phyloP scores from a whole-genome alignment of 2,329 filamentous ascomycete species.

The Ciborinia camelliae region DNA sequence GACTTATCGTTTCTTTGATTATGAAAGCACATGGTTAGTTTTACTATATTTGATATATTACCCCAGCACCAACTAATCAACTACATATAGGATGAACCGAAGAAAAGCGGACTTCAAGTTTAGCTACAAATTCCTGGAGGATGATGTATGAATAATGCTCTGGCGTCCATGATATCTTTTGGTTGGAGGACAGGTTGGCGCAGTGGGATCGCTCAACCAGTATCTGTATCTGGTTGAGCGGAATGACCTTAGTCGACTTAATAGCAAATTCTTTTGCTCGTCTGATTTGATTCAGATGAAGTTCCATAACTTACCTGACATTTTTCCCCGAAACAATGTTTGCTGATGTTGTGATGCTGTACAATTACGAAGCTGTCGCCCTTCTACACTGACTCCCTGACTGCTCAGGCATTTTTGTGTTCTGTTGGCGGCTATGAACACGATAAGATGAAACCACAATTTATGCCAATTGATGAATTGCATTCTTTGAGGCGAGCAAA shows the following conservation, averaged over 20 bases:
- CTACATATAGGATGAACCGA: constrained; percentile 81
- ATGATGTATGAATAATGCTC: constrained; percentile 65
- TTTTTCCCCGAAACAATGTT: not conserved
- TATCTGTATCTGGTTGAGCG: constrained; percentile 58
- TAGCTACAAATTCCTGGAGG: constrained; percentile 94
- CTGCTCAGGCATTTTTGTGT: not conserved
- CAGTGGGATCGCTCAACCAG: constrained; percentile 57
- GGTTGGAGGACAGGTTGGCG: constrained; percentile 67
- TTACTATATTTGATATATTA: constrained; percentile 10
- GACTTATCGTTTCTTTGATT: constrained; percentile 98
- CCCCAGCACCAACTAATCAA: not conserved
- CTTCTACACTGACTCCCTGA: not conserved
- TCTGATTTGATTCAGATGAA: constrained; percentile 26
- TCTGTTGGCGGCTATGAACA: not conserved
- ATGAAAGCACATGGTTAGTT: constrained; percentile 90
- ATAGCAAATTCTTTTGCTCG: constrained; percentile 34
- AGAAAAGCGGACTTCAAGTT: constrained; percentile 98
- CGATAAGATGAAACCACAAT: not conserved
- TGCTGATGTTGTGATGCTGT: constrained; percentile 4
- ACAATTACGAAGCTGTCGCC: not conserved
- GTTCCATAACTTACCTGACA: constrained; percentile 10
- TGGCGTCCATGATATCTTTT: constrained; percentile 70
- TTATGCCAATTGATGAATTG: constrained; percentile 10
- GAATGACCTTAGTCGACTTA: constrained; percentile 29
- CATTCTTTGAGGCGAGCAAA: not conserved